Percentiles rank a stretch among this genome's conserved stretches.
phyloP scores from a whole-genome alignment of 805 yeast genomes.

The Wickerhamomyces alni region DNA sequence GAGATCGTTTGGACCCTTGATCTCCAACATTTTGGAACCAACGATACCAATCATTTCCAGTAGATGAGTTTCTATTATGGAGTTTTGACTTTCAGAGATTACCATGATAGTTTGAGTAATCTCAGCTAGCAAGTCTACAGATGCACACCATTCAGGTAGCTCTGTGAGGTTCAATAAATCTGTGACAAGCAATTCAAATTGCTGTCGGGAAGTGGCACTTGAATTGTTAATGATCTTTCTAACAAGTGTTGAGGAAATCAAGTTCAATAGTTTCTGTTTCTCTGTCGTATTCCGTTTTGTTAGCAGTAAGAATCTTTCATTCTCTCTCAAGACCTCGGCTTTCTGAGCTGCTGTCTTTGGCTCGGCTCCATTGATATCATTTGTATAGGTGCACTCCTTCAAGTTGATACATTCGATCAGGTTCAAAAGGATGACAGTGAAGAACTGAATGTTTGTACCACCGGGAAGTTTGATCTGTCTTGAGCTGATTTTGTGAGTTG shows the following conservation, averaged over 20 bases:
- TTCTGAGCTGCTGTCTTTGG: slow-evolving; percentile 8
- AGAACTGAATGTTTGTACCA: slow-evolving; percentile 44
- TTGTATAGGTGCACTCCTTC: slow-evolving; percentile 8
- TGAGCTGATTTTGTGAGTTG: slow-evolving; percentile 37
- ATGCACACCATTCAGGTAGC: slow-evolving; percentile 58
- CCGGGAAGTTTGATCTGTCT: slow-evolving; percentile 37
- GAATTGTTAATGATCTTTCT: slow-evolving; percentile 26
- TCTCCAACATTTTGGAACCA: slow-evolving; percentile 42
- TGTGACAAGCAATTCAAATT: slow-evolving; percentile 47
- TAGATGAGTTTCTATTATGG: slow-evolving; percentile 41
- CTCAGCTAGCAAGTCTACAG: slow-evolving; percentile 43
- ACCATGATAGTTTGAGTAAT: slow-evolving; percentile 38
- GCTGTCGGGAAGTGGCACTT: slow-evolving; percentile 26
- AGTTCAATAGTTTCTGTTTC: slow-evolving; percentile 4
- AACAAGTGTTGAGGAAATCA: slow-evolving; percentile 13
- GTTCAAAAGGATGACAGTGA: slow-evolving; percentile 39
- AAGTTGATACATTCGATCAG: slow-evolving; percentile 35
- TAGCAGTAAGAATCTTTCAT: slow-evolving; percentile 4
- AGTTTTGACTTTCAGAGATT: slow-evolving; percentile 30
- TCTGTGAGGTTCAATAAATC: slow-evolving; percentile 48
- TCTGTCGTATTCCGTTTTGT: slow-evolving; percentile 2
- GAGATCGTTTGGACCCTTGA: slow-evolving; percentile 23
- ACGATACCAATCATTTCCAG: slow-evolving; percentile 59
- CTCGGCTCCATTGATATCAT: slow-evolving; percentile 7
- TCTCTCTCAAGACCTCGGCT: slow-evolving; percentile 10